Evolutionary conservation across 1,284 basidiomycete species (phyloP).

Genomic region (Malassezia pachydermatis): DNA sequence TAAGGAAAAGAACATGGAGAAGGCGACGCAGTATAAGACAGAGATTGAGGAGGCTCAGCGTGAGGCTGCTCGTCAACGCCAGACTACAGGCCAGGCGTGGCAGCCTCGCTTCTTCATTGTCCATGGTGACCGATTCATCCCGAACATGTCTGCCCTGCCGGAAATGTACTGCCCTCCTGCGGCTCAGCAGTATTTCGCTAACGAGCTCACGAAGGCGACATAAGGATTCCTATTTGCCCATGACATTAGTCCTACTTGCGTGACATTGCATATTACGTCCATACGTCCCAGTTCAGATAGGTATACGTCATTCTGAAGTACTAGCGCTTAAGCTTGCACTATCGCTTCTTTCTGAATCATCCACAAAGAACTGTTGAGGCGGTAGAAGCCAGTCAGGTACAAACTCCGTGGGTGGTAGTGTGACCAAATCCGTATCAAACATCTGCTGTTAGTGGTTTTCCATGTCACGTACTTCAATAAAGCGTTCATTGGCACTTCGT

Average conservation of each 20-base stretch:
- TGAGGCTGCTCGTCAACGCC: conserved; percentile 64
- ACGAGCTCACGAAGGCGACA: conserved; percentile 3
- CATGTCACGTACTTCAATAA: conserved; percentile 27
- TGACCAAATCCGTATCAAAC: conserved; percentile 43
- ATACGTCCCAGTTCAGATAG: too few species aligned
- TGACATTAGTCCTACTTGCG: too few species aligned
- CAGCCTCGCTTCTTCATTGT: conserved; percentile 71
- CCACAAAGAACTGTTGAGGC: conserved; percentile 22
- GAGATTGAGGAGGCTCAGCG: conserved; percentile 86
- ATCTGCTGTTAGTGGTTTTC: conserved; percentile 17
- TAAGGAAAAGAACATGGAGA: conserved; percentile 76
- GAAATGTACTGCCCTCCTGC: conserved; percentile 24
- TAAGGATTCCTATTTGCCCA: too few species aligned
- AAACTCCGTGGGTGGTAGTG: conserved; percentile 23
- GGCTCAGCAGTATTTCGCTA: conserved; percentile 28
- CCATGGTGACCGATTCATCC: conserved; percentile 50
- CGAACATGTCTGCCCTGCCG: conserved; percentile 27
- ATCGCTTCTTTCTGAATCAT: conserved; percentile 24
- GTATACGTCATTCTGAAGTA: background rate
- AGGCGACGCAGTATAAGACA: conserved; percentile 79
- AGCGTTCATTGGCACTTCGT: conserved; percentile 37
- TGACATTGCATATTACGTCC: too few species aligned
- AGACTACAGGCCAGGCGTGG: conserved; percentile 62
- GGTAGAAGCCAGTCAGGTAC: conserved; percentile 33
- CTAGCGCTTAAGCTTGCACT: background rate